phyloP scores from a whole-genome alignment of 352 stramenopile species.

The Peronosclerospora sorghi region DNA sequence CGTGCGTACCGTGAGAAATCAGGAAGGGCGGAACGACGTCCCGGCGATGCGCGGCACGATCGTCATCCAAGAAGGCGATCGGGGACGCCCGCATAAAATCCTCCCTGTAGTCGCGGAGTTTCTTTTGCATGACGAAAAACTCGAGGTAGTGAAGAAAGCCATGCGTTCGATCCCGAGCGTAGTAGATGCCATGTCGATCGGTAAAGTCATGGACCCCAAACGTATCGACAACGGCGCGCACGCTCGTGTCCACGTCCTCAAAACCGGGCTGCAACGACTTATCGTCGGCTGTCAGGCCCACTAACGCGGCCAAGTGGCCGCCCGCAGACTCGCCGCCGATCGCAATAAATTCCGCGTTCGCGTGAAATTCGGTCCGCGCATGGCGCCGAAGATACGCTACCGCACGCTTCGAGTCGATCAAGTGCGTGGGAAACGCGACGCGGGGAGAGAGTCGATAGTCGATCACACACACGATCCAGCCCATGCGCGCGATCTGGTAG shows the following conservation, averaged over 20 bases:
- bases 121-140: constrained; percentile 52
- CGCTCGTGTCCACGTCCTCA: constrained; percentile 50
- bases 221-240: constrained; percentile 40
- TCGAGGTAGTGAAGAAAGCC: constrained; percentile 38
- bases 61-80: constrained; percentile 31
- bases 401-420: constrained; percentile 57
- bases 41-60: constrained; percentile 8
- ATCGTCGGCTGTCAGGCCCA: constrained; percentile 36
- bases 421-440: constrained; percentile 41
- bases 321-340: constrained; percentile 52
- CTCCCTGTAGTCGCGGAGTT: constrained; percentile 29
- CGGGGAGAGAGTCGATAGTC: constrained; percentile 60
- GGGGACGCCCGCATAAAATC: constrained; percentile 44
- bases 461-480: constrained; percentile 57
- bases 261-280: constrained; percentile 45
- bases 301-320: constrained; percentile 38
- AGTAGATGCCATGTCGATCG: constrained; percentile 46
- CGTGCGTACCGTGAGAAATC: constrained; percentile 42
- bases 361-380: constrained; percentile 21
- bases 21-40: constrained; percentile 44
- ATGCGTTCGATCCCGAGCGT: constrained; percentile 28
- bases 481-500: constrained; percentile 41
- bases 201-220: constrained; percentile 53
- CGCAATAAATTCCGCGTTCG: constrained; percentile 44
- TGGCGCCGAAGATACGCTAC: constrained; percentile 40